Percentiles rank a stretch among this genome's conserved stretches.
Evolutionary conservation across 2,329 filamentous ascomycete genomes (phyloP).

Genomic region (Monilinia polystroma): DNA sequence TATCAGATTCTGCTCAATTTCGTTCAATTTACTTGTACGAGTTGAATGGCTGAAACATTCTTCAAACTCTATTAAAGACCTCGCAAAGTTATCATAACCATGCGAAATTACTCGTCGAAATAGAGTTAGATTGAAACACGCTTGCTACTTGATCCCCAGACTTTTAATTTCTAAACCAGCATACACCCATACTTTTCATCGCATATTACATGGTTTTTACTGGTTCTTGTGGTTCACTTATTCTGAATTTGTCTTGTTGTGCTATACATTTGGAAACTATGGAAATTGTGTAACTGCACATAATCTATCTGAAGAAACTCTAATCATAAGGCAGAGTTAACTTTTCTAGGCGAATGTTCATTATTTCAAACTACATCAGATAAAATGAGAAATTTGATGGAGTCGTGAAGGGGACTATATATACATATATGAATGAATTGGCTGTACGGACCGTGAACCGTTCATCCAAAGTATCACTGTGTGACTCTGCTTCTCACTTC

Average conservation of each 20-base stretch:
- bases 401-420: background rate
- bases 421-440: constrained; percentile 5
- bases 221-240: background rate
- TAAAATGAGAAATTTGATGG: background rate
- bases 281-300: background rate
- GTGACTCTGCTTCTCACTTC: constrained; percentile 4
- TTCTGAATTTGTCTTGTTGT: background rate
- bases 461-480: constrained; percentile 20
- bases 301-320: constrained; percentile 5
- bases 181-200: background rate
- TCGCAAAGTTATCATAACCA: background rate
- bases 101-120: background rate
- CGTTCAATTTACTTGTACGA: background rate
- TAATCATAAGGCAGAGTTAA: background rate
- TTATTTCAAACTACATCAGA: background rate
- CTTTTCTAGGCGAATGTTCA: background rate
- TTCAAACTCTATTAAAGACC: background rate
- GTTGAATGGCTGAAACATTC: background rate
- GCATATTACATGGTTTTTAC: background rate
- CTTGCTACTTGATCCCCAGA: background rate
- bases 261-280: background rate
- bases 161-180: background rate
- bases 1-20: background rate
- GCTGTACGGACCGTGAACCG: constrained; percentile 1
- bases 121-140: constrained; percentile 8